Percentiles rank a stretch among this genome's conserved stretches.
phyloP scores from a whole-genome alignment of 73 alveolate species.

The Tetrahymena thermophila region DNA sequence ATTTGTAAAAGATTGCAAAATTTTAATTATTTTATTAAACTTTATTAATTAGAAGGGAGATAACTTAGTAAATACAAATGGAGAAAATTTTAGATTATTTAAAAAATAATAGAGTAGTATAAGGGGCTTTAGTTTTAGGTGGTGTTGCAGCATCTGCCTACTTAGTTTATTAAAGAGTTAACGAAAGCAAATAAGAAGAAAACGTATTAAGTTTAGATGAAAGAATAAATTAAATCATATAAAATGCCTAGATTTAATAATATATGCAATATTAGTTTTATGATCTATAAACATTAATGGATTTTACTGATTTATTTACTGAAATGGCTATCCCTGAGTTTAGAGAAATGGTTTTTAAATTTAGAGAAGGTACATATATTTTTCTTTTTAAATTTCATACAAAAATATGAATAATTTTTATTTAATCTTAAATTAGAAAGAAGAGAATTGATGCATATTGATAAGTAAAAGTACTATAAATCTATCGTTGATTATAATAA shows the following conservation, averaged over 20 bases:
- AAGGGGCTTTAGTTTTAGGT: not conserved
- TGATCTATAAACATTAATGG: not conserved
- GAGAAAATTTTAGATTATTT: not conserved
- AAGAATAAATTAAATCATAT: not conserved
- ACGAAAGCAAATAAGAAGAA: not conserved
- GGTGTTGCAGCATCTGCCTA: not conserved
- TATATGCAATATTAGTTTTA: not conserved
- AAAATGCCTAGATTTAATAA: not conserved
- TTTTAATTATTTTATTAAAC: not conserved
- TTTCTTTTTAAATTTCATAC: not conserved
- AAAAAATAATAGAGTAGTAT: not conserved
- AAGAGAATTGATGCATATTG: not conserved
- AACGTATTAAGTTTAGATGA: not conserved
- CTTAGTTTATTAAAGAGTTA: not conserved
- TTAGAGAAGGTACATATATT: not conserved
- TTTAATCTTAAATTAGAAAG: not conserved
- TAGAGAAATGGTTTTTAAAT: not conserved
- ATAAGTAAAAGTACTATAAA: not conserved
- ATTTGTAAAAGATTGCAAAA: not conserved
- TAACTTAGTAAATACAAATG: not conserved
- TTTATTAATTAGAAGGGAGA: not conserved
- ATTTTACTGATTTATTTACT: not conserved
- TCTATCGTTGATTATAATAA: not conserved
- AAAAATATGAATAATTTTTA: not conserved
- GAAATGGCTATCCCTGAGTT: not conserved